Conservation (phyloP, 306 rosid species). For the Prunus kanzakura region DNA sequence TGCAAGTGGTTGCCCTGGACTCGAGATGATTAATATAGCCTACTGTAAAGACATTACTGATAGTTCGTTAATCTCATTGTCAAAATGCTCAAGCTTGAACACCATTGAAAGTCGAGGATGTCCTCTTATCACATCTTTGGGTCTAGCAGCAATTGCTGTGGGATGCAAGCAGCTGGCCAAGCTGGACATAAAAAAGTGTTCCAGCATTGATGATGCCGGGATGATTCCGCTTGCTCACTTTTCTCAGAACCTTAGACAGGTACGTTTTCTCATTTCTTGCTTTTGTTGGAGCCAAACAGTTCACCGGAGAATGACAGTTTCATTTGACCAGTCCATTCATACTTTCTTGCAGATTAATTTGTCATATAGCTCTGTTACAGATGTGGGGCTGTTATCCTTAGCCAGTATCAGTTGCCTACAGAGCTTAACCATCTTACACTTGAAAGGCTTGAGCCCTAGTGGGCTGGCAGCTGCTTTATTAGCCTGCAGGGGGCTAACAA, state of each 20-base stretch:
- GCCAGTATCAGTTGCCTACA: constrained; percentile 89
- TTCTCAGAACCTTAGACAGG: constrained; percentile 90
- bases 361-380: constrained; percentile 80
- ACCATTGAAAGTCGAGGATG: constrained; percentile 87
- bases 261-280: constrained; percentile 25
- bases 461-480: constrained; percentile 80
- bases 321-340: not conserved
- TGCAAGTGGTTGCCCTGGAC: constrained; percentile 71
- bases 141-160: constrained; percentile 61
- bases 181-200: constrained; percentile 83
- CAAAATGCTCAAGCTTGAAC: constrained; percentile 61
- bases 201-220: constrained; percentile 68
- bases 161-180: constrained; percentile 67
- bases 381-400: constrained; percentile 77
- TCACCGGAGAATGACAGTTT: not conserved
- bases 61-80: constrained; percentile 48
- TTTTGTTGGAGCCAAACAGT: constrained; percentile 13
- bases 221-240: constrained; percentile 72
- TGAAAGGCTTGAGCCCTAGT: constrained; percentile 60
- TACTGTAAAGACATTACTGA: constrained; percentile 78
- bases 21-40: constrained; percentile 71
- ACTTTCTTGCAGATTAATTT: constrained; percentile 77
- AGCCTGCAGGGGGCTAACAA: constrained; percentile 65
- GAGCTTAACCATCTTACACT: constrained; percentile 66
- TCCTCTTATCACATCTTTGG: constrained; percentile 60